phyloP scores from a whole-genome alignment of 352 stramenopile species.

The Pythium graminicola region DNA sequence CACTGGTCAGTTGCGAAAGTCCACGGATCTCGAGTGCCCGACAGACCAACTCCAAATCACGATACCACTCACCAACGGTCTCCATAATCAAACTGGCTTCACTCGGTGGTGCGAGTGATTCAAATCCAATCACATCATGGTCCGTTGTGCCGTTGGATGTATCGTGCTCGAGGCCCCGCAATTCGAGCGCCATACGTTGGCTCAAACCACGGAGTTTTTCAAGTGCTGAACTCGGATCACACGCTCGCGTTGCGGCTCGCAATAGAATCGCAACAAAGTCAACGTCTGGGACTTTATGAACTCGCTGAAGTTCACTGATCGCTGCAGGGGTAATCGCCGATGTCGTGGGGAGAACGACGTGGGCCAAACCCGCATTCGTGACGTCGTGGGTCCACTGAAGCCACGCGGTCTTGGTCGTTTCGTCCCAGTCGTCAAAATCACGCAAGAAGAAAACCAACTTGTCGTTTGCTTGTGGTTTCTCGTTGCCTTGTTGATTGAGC shows the following conservation, averaged over 20 bases:
- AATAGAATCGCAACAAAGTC: constrained; percentile 62
- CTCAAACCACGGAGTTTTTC: constrained; percentile 39
- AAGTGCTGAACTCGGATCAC: constrained; percentile 34
- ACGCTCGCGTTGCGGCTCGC: constrained; percentile 40
- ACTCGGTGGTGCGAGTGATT: neutral
- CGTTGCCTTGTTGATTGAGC: too few species aligned
- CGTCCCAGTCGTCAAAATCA: constrained; percentile 42
- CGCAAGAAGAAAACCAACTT: constrained; percentile 49
- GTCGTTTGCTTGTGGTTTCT: too few species aligned
- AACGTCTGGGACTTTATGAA: constrained; percentile 23
- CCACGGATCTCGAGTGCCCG: constrained; percentile 22
- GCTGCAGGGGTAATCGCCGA: constrained; percentile 38
- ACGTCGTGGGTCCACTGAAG: constrained; percentile 48
- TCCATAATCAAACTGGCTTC: constrained; percentile 37
- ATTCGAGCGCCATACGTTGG: constrained; percentile 4
- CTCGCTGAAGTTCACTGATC: constrained; percentile 33
- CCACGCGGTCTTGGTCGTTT: constrained; percentile 29
- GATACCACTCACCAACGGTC: constrained; percentile 62
- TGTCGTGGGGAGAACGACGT: constrained; percentile 50
- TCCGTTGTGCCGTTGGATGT: neutral
- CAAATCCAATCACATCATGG: constrained; percentile 4
- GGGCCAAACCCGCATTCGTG: constrained; percentile 35
- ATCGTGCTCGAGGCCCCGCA: constrained; percentile 10
- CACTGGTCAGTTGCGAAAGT: neutral
- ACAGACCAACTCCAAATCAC: constrained; percentile 45